Conservation (phyloP, 352 stramenopile species). For the Phytophthora foliorum region DNA sequence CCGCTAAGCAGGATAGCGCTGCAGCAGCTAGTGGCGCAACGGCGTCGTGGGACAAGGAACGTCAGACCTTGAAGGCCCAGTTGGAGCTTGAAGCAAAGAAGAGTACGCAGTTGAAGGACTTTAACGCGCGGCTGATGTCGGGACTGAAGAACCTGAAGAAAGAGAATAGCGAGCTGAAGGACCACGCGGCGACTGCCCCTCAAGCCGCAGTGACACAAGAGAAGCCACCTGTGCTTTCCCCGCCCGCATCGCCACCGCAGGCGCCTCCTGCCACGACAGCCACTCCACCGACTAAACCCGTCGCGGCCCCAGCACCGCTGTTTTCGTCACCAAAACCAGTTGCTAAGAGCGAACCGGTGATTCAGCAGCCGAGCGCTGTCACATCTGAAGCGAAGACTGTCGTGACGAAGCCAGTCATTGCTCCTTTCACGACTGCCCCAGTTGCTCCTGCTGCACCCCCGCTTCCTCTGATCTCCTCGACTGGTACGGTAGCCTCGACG, state of each 20-base stretch:
- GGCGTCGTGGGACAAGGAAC: constrained; percentile 66
- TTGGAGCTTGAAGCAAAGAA: constrained; percentile 79
- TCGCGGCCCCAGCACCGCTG: constrained; percentile 20
- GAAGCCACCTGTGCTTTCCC: constrained; percentile 31
- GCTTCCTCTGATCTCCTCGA: constrained; percentile 22
- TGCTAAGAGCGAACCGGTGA: constrained; percentile 22
- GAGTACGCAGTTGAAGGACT: constrained; percentile 73
- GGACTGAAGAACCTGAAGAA: constrained; percentile 79
- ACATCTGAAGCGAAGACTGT: constrained; percentile 27
- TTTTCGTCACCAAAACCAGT: constrained; percentile 33
- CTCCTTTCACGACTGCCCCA: constrained; percentile 13
- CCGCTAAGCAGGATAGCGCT: constrained; percentile 47
- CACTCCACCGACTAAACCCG: constrained; percentile 25
- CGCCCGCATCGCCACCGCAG: constrained; percentile 25
- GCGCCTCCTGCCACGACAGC: constrained; percentile 23
- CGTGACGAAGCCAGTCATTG: constrained; percentile 11
- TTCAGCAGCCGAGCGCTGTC: constrained; percentile 14
- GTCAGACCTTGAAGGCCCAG: constrained; percentile 60
- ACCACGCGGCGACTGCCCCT: constrained; percentile 39
- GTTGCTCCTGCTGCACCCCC: constrained; percentile 17
- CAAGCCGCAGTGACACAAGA: constrained; percentile 24
- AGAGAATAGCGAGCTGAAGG: constrained; percentile 81
- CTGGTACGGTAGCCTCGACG: constrained; percentile 20
- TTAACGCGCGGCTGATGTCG: constrained; percentile 76
- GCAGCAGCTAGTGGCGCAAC: constrained; percentile 41